These are phyloP conservation scores for Parmelia sp. DNA, from an alignment of 495 filamentous ascomycete genomes.

Conservation along the genomic window DNA sequence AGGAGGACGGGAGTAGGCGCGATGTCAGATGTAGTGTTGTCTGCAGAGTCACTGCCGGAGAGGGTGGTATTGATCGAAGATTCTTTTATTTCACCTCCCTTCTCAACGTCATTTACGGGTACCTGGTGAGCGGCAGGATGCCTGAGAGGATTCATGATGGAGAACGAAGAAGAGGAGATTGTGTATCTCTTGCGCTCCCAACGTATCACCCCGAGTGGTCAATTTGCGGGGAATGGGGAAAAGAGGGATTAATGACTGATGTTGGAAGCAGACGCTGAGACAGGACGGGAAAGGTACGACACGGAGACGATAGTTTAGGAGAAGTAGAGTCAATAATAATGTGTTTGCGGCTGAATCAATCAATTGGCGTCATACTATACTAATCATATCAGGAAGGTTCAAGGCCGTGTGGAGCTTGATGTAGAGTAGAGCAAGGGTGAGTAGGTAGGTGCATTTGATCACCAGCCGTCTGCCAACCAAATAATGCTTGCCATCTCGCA, in stretches of 20 bases:
- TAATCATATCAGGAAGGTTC: neutral
- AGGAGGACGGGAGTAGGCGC: constrained; percentile 28
- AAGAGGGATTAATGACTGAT: neutral
- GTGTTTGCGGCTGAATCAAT: neutral
- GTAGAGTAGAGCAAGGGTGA: neutral
- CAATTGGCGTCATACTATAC: neutral
- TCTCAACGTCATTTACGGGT: constrained; percentile 24
- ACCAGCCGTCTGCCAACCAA: neutral
- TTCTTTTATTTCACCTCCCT: constrained; percentile 15
- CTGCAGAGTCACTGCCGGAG: constrained; percentile 16
- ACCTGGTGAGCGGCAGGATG: constrained; percentile 17
- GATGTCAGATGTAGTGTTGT: constrained; percentile 11
- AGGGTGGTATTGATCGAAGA: constrained; percentile 4
- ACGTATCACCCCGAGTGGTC: neutral
- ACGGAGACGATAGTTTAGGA: neutral
- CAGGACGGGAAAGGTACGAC: neutral
- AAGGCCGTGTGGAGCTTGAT: neutral
- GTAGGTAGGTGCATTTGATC: neutral
- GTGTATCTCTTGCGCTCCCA: neutral
- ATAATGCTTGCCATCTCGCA: neutral
- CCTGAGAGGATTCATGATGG: constrained; percentile 13
- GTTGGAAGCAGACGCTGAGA: neutral
- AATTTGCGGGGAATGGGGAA: neutral
- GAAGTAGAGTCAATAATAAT: neutral
- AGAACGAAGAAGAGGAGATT: neutral